phyloP scores from a whole-genome alignment of 2,329 filamentous ascomycete genomes.

The Penicillium sp. region DNA sequence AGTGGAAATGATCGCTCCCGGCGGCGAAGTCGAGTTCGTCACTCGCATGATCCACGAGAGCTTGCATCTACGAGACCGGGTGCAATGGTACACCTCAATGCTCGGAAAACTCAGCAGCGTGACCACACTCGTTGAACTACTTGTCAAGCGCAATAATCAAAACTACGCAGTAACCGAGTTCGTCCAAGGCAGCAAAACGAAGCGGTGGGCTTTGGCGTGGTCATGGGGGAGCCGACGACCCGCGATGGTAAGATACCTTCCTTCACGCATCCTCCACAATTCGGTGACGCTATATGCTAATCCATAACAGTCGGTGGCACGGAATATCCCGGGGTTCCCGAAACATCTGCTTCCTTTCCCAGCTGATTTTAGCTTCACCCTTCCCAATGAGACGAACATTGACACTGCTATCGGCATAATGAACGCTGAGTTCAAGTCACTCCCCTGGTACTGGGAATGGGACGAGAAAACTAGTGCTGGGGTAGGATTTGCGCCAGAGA shows the following conservation, averaged over 20 bases:
- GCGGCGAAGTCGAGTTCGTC: conserved; percentile 79
- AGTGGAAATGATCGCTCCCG: conserved; percentile 81
- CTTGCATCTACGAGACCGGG: conserved; percentile 58
- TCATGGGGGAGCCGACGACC: conserved; percentile 74
- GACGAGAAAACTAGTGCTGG: conserved; percentile 58
- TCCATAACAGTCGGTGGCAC: conserved; percentile 34
- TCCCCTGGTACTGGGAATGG: conserved; percentile 71
- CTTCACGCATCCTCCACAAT: neutral
- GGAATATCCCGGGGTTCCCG: conserved; percentile 50
- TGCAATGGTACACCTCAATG: conserved; percentile 92
- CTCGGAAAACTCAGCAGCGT: conserved; percentile 78
- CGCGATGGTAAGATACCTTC: conserved; percentile 46
- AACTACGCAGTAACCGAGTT: conserved; percentile 87
- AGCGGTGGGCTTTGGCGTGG: conserved; percentile 88
- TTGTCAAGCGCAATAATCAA: conserved; percentile 59
- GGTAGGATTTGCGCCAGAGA: conserved; percentile 63
- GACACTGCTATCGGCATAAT: conserved; percentile 44
- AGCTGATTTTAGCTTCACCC: conserved; percentile 53
- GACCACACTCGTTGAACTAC: conserved; percentile 62
- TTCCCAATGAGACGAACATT: conserved; percentile 30
- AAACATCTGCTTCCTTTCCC: conserved; percentile 59
- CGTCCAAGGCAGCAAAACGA: conserved; percentile 75
- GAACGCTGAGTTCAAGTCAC: conserved; percentile 53
- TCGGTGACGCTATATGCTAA: neutral
- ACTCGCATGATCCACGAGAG: conserved; percentile 72